A percentile compares a stretch with the other conserved stretches of the same genome.
phyloP scores from a whole-genome alignment of 108 stramenopile species.

The Fistulifera solaris region DNA sequence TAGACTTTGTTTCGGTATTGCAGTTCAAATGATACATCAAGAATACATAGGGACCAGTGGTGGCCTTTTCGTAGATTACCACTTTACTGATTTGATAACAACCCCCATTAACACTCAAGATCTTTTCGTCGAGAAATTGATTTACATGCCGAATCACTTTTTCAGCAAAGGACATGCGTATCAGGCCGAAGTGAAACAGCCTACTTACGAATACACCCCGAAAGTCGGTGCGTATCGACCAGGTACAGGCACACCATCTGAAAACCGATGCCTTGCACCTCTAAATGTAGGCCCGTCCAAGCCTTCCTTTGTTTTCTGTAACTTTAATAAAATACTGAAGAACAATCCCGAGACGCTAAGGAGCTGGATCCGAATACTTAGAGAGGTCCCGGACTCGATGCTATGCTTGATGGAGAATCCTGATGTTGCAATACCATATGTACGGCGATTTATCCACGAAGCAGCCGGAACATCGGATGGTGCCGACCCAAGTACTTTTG shows the following conservation, averaged over 20 bases:
- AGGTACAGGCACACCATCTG: slow-evolving; percentile 64
- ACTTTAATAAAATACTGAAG: slow-evolving; percentile 82
- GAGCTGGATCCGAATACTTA: slow-evolving; percentile 71
- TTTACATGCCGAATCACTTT: slow-evolving; percentile 79
- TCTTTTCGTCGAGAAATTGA: slow-evolving; percentile 69
- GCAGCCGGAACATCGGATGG: slow-evolving; percentile 26
- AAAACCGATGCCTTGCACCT: slow-evolving; percentile 58
- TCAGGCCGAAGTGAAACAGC: slow-evolving; percentile 50
- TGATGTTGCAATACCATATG: slow-evolving; percentile 38
- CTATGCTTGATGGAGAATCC: slow-evolving; percentile 78
- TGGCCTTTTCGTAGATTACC: slow-evolving; percentile 71
- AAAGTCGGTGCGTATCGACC: slow-evolving; percentile 14
- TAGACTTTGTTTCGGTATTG: too few relatives aligned
- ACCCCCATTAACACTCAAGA: slow-evolving; percentile 37
- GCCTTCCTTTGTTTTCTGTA: slow-evolving; percentile 71
- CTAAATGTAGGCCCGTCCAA: slow-evolving; percentile 18
- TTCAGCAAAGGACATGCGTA: slow-evolving; percentile 80
- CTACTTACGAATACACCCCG: slow-evolving; percentile 47
- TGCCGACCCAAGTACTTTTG: slow-evolving; percentile 23
- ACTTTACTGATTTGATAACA: slow-evolving; percentile 58
- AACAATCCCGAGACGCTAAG: slow-evolving; percentile 73
- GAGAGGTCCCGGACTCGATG: slow-evolving; percentile 69
- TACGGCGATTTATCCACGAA: slow-evolving; percentile 59
- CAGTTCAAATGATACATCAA: slow-evolving; percentile 70
- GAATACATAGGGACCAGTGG: slow-evolving; percentile 79